Conservation (phyloP, 371 early-diverging fungal genomes). For the Sporodiniella umbellata region DNA sequence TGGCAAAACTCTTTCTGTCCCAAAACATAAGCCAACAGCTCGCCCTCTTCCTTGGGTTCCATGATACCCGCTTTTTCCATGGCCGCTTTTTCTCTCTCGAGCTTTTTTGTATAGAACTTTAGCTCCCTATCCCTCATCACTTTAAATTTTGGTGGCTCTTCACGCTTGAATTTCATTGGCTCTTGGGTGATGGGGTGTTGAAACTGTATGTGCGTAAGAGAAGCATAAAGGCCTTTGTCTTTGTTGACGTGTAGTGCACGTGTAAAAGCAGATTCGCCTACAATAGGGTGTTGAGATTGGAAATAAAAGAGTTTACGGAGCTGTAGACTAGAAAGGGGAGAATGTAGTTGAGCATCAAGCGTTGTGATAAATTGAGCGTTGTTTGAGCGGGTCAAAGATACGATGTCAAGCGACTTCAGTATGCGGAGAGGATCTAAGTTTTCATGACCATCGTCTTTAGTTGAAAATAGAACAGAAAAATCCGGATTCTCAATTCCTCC, state of each 20-base stretch:
- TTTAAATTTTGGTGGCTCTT: constrained; percentile 50
- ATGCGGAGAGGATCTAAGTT: constrained; percentile 8
- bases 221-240: constrained; percentile 63
- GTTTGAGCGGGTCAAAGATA: constrained; percentile 46
- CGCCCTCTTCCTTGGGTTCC: constrained; percentile 36
- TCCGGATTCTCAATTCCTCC: constrained; percentile 27
- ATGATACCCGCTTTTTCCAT: constrained; percentile 37
- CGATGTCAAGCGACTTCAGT: constrained; percentile 9
- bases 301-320: constrained; percentile 41
- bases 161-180: constrained; percentile 15
- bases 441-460: constrained; percentile 15
- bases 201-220: constrained; percentile 45
- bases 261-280: constrained; percentile 61
- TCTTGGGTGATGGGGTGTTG: constrained; percentile 30
- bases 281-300: constrained; percentile 50
- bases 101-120: constrained; percentile 48
- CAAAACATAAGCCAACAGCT: constrained; percentile 57
- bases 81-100: constrained; percentile 46
- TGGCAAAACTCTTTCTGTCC: constrained; percentile 61
- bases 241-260: constrained; percentile 52
- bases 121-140: constrained; percentile 56
- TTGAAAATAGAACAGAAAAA: constrained; percentile 4
- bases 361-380: constrained; percentile 42
- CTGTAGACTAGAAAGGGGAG: constrained; percentile 33
- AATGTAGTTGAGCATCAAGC: constrained; percentile 30